These are phyloP conservation scores for Trametes punicea DNA, from an alignment of 768 basidiomycete species.

Conservation along the genomic window DNA sequence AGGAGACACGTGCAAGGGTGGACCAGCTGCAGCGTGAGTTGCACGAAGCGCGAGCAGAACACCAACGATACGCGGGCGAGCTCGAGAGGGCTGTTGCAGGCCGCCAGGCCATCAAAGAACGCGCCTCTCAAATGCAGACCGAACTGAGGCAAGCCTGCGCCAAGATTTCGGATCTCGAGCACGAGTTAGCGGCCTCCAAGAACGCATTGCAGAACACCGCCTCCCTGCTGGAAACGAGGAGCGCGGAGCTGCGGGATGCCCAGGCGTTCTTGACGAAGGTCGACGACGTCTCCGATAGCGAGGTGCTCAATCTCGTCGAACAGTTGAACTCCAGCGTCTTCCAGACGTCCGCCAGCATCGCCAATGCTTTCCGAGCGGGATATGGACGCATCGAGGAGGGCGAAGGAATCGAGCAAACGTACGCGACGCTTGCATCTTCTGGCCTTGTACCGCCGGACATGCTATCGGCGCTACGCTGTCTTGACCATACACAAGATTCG, in stretches of 20 bases:
- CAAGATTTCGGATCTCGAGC: conserved; percentile 2
- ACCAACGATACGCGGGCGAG: too few relatives aligned
- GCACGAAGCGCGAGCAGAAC: too few relatives aligned
- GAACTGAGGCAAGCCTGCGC: background rate
- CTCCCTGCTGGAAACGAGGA: conserved; percentile 34
- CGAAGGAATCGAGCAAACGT: background rate
- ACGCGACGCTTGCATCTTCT: background rate
- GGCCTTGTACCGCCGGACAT: background rate
- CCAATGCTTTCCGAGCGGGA: conserved; percentile 37
- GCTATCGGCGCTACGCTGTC: background rate
- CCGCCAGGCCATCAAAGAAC: too few relatives aligned
- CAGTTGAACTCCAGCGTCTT: conserved; percentile 46
- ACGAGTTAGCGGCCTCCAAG: conserved; percentile 19
- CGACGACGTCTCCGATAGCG: conserved; percentile 42
- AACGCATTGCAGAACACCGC: conserved; percentile 21
- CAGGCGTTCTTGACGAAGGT: conserved; percentile 45
- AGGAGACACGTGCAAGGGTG: too few relatives aligned
- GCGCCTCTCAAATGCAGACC: background rate
- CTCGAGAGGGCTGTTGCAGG: background rate
- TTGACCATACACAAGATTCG: background rate
- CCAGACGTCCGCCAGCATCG: conserved; percentile 46
- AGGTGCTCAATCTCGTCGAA: conserved; percentile 43
- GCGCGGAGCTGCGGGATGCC: conserved; percentile 42
- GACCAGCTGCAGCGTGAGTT: too few relatives aligned
- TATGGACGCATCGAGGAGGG: background rate